Evolutionary conservation across 164 flowering plant species (phyloP).

Genomic region (Vitis rotundifolia): DNA sequence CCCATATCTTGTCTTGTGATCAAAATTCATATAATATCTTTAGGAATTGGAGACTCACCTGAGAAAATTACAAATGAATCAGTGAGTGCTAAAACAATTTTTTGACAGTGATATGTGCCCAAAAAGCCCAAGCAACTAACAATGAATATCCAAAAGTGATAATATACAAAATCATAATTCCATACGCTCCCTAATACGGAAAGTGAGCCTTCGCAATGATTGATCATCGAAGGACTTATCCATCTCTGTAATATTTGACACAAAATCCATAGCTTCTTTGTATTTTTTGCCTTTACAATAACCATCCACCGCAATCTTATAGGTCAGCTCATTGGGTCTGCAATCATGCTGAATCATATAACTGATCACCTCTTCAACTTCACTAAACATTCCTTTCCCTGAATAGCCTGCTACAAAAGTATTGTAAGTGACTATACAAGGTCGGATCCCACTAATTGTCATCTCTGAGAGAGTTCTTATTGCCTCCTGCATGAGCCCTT

Average conservation of each 20-base stretch:
- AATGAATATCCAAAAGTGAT: not conserved
- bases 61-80: not conserved
- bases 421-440: constrained; percentile 81
- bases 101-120: not conserved
- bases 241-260: constrained; percentile 49
- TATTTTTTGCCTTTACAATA: constrained; percentile 64
- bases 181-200: constrained; percentile 40
- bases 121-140: not conserved
- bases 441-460: constrained; percentile 67
- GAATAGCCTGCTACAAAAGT: constrained; percentile 80
- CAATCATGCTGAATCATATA: constrained; percentile 75
- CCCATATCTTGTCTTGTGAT: not conserved
- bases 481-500: constrained; percentile 90
- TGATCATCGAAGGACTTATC: constrained; percentile 53
- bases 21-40: not conserved
- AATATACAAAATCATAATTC: constrained; percentile 10
- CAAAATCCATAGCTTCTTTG: constrained; percentile 68
- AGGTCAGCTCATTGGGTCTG: constrained; percentile 81
- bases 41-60: not conserved
- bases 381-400: constrained; percentile 56
- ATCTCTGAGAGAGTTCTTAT: constrained; percentile 63
- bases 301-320: constrained; percentile 78
- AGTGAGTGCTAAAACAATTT: not conserved
- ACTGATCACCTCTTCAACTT: constrained; percentile 58
- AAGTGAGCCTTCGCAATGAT: constrained; percentile 41